Evolutionary conservation across 768 basidiomycete species (phyloP).

Genomic region (Mrakia gelida): DNA sequence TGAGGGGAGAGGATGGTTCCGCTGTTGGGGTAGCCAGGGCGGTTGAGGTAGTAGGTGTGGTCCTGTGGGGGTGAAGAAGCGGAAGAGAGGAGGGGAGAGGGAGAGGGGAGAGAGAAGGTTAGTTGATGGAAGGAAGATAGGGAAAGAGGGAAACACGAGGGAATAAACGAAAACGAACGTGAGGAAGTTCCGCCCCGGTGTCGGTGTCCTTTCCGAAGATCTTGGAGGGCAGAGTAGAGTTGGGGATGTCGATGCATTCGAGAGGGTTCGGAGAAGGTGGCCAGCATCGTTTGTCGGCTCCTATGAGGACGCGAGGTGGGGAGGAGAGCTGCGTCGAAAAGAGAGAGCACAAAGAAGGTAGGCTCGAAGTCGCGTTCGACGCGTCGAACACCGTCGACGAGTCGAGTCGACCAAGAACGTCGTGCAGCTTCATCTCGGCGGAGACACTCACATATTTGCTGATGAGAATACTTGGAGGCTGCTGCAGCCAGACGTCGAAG

Average conservation of each 20-base stretch:
- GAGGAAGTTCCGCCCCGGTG: not conserved
- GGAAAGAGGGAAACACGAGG: too few relatives aligned
- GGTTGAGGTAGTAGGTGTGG: constrained; percentile 18
- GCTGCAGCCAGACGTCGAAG: constrained; percentile 27
- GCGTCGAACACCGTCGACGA: not conserved
- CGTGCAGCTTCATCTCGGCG: too few relatives aligned
- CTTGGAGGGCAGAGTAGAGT: not conserved
- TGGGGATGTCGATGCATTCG: constrained; percentile 15
- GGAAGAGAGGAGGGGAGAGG: not conserved
- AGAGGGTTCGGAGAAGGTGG: constrained; percentile 10
- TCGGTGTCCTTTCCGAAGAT: constrained; percentile 14
- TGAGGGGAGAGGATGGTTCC: constrained; percentile 16
- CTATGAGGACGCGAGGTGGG: not conserved
- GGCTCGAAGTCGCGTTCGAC: not conserved
- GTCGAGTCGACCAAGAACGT: too few relatives aligned
- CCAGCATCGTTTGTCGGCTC: constrained; percentile 22
- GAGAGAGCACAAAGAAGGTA: not conserved
- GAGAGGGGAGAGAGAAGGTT: not conserved
- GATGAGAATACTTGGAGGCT: not conserved
- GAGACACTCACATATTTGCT: not conserved
- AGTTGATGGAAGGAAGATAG: not conserved
- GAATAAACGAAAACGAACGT: not conserved
- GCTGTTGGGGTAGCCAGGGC: constrained; percentile 17
- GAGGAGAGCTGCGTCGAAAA: not conserved
- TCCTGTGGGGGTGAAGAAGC: not conserved